These are phyloP conservation scores for Albizia julibrissin DNA, from an alignment of 306 rosid genomes.

Conservation along the genomic window DNA sequence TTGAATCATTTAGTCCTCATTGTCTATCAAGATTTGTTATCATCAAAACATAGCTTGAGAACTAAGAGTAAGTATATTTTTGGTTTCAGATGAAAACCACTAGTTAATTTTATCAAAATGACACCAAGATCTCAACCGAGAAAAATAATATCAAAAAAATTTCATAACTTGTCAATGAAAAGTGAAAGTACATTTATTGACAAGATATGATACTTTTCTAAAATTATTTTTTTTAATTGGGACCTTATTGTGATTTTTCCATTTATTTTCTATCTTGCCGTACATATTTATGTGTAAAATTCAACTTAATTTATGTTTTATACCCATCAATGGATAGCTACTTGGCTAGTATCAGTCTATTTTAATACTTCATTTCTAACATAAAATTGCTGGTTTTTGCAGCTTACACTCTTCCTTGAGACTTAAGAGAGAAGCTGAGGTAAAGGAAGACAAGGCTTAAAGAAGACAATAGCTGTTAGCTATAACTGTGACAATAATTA, in stretches of 20 bases:
- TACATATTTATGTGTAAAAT: neutral
- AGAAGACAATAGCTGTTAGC: conserved; percentile 30
- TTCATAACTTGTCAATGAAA: too few species aligned
- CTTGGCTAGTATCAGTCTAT: neutral
- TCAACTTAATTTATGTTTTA: neutral
- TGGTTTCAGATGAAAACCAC: neutral
- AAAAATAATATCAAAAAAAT: too few species aligned
- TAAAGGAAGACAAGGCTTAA: conserved; percentile 12
- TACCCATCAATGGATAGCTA: neutral
- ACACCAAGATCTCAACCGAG: too few species aligned
- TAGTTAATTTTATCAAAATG: too few species aligned
- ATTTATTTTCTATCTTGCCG: neutral
- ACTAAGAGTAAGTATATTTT: conserved; percentile 31
- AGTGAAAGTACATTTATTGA: too few species aligned
- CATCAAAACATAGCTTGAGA: too few species aligned
- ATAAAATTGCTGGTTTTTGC: conserved; percentile 35
- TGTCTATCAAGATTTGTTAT: too few species aligned
- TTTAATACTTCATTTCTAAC: neutral
- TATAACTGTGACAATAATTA: conserved; percentile 13
- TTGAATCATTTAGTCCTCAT: too few species aligned
- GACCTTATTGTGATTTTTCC: too few species aligned
- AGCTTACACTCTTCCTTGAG: conserved; percentile 61
- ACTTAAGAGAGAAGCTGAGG: conserved; percentile 22
- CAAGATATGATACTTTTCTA: too few species aligned
- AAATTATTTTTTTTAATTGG: too few species aligned